Evolutionary conservation across 345 rosid genomes (phyloP), one percentile per base, ranked within the genome.

Genomic region (Hypericum perforatum): DNA sequence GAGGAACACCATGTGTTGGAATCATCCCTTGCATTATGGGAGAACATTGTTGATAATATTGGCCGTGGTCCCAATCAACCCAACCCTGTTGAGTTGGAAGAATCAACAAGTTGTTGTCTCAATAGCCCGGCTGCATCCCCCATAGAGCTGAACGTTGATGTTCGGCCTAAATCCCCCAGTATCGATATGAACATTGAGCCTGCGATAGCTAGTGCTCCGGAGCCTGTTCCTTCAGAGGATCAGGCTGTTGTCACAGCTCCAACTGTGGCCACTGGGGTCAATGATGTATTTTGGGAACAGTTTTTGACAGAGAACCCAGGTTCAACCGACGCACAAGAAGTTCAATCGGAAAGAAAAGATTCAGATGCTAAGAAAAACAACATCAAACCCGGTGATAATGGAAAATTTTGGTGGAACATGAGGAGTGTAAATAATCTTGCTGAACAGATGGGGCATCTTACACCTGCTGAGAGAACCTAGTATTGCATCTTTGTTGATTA

Each of bases 261-360:
- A 57, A 46, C 69, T 62, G 72, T 58, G 10, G 69, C 77, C 16
- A 59, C 85, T 52, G 95, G 99, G 11, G 85, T 64, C 50, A 94
- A 94, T 51, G 99, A 94, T 70, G 73, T 78, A 14, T 92, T 92
- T 67, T 92, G 97, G 97, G 89, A 85, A 53, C 97, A 92, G 64
- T 89, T 85, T 74, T 79, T 94, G 75, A 94, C 95, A 6, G 97
- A 94, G 70, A 89, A 94, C 61, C 99, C 99, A 0, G 95, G 90
- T 54, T 75, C 94, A 37, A 70, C 75, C 0, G 89, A 89, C 0
- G 54, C 71, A 10, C 85, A 80, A 45, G 95, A 80, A 76, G 88
- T 73, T 67, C 78, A 85, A 64, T 81, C 90, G 13, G 86, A 81
- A 66, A 78, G 89, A 54, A 80, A 76, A 71, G 95, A 88, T 55